Evolutionary conservation across 257 asterid species (phyloP).

Genomic region (Rubia yunnanensis): DNA sequence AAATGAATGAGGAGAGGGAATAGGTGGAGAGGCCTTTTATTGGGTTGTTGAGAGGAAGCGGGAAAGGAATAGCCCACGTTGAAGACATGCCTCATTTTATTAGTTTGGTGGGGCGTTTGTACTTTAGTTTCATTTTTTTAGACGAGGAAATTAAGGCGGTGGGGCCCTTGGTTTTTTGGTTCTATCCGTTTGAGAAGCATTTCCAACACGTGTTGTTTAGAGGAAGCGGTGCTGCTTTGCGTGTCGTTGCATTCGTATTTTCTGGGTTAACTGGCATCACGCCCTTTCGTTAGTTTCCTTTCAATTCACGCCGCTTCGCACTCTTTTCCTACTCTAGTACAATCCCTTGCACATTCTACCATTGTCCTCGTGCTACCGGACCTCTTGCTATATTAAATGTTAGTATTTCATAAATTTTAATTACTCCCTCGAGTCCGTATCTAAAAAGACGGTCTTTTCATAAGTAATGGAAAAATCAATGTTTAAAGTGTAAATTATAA

Average conservation of each 20-base stretch:
- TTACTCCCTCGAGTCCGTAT: too few species aligned
- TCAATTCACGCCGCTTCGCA: neutral
- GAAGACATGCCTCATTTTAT: slow-evolving; percentile 34
- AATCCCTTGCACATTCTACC: neutral
- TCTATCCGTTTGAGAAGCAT: neutral
- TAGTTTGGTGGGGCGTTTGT: neutral
- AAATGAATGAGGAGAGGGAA: neutral
- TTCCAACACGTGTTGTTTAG: slow-evolving; percentile 49
- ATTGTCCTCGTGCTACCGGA: neutral
- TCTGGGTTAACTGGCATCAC: too few species aligned
- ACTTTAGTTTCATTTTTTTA: neutral
- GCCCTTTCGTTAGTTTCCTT: neutral
- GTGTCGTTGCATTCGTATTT: slow-evolving; percentile 1
- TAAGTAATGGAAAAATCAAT: too few species aligned
- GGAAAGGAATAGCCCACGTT: slow-evolving; percentile 38
- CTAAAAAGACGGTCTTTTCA: too few species aligned
- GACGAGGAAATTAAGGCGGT: neutral
- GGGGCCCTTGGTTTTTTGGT: neutral
- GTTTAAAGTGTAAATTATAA: too few species aligned
- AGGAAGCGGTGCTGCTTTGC: slow-evolving; percentile 14
- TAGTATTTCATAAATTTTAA: too few species aligned
- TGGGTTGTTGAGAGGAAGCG: neutral
- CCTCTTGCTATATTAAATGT: too few species aligned
- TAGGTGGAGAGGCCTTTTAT: neutral
- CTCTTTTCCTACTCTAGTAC: neutral